phyloP scores from a whole-genome alignment of 805 yeast species.

The Candida boleticola region DNA sequence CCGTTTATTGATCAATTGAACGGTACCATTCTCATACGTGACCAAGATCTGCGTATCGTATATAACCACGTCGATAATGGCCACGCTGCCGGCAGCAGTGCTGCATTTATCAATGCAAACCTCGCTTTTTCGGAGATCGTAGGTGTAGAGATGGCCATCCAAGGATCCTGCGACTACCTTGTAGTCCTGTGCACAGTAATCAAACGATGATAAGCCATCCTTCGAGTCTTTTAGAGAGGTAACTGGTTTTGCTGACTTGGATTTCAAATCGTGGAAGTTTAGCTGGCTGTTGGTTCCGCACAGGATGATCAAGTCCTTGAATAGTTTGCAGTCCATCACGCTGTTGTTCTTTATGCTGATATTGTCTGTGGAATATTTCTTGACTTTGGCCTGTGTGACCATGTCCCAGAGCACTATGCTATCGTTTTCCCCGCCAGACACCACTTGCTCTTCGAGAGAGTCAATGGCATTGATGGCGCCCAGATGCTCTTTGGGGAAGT shows the following conservation, averaged over 20 bases:
- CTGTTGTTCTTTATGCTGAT: constrained; percentile 11
- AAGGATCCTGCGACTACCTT: constrained; percentile 18
- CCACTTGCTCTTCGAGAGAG: constrained; percentile 11
- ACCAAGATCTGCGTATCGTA: constrained; percentile 4
- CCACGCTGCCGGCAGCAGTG: background rate
- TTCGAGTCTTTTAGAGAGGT: constrained; percentile 16
- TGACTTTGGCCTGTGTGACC: constrained; percentile 11
- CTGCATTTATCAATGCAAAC: constrained; percentile 10
- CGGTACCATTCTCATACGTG: constrained; percentile 10
- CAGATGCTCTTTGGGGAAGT: constrained; percentile 17
- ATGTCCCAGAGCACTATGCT: constrained; percentile 20
- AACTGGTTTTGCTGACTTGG: constrained; percentile 10
- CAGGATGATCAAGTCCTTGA: constrained; percentile 17
- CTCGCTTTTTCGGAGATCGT: constrained; percentile 23
- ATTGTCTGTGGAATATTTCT: constrained; percentile 7
- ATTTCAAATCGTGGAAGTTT: constrained; percentile 22
- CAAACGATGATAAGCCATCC: constrained; percentile 23
- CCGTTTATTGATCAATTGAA: constrained; percentile 6
- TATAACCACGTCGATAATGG: constrained; percentile 6
- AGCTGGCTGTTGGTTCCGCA: constrained; percentile 26
- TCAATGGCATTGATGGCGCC: constrained; percentile 17
- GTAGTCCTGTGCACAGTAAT: constrained; percentile 8
- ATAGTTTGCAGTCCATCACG: constrained; percentile 19
- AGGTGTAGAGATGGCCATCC: constrained; percentile 17
- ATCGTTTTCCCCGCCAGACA: constrained; percentile 15